Base-by-base conservation (phyloP, 192 early-diverging fungal species). In the Ramicandelaber brevisporus region DNA sequence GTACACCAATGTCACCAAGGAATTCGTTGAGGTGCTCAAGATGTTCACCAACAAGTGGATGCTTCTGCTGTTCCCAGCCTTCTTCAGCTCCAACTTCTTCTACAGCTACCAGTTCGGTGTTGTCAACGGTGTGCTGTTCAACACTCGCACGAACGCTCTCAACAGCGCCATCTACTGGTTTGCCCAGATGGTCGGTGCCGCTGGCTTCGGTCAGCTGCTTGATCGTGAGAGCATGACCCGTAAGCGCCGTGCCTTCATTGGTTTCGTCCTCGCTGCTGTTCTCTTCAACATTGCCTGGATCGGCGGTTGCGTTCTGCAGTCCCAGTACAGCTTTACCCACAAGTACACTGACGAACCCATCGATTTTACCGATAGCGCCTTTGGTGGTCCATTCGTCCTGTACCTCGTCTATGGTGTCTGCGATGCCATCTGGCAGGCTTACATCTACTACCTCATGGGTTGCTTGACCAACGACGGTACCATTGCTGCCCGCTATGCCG, bases 111-210 rank as follows among this genome's bases (percentile, higher is more conserved):
- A 84, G 52, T 74, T 78, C 55, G 50, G 59, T 22, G 54, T 45
- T 29, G 59, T 70, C 46, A 74, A 80, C 42, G 72, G 58, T 6
- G 50, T 49, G 10, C 61, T 70, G 43, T 80, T 78, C 48, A 69
- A 64, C 21, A 34, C 70, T 29, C 71, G 77, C 18, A 69, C 76
- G 14, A 70, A 75, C 30, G 55, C 65, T 1, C 58, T 84, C 34
- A 84, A 84, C 62, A 73, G 74, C 55, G 54, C 73, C 17, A 51
- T 73, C 24, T 84, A 84, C 49, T 84, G 79, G 79, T 48, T 58
- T 20, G 61, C 65, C 23, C 79, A 84, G 49, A 84, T 79, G 47
- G 14, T 69, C 17, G 74, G 73, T 27, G 67, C 73, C 17, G 63
- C 57, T 37, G 22, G 45, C 3, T 59, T 78, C 32, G 76, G 73